Evolutionary conservation across 129 eudicot species (phyloP).

Genomic region (Centaurea solstitialis): DNA sequence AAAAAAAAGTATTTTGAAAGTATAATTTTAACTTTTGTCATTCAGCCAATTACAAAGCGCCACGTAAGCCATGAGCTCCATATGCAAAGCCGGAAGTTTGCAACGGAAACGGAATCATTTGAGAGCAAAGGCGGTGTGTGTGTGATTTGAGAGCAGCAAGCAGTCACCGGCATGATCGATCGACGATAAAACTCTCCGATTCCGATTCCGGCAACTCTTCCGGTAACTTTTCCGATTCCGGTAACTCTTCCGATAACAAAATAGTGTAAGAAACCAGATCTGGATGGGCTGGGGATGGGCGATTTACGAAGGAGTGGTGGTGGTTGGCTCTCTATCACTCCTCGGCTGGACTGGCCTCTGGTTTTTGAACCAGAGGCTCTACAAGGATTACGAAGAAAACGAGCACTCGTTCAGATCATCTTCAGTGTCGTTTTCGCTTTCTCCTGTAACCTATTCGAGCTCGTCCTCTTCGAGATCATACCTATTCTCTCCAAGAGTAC

Average conservation of each 20-base stretch:
- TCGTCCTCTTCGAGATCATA: slow-evolving; percentile 94
- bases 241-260: slow-evolving; percentile 12
- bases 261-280: not conserved
- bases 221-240: slow-evolving; percentile 8
- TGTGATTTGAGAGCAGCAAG: not conserved
- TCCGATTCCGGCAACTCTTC: not conserved
- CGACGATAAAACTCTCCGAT: not conserved
- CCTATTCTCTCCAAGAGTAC: slow-evolving; percentile 94
- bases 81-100: slow-evolving; percentile 2
- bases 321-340: slow-evolving; percentile 61
- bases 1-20: not conserved
- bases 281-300: slow-evolving; percentile 87
- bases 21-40: not conserved
- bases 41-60: slow-evolving; percentile 8
- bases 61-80: slow-evolving; percentile 20
- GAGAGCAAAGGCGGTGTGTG: slow-evolving; percentile 10
- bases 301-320: slow-evolving; percentile 80
- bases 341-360: slow-evolving; percentile 96
- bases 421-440: slow-evolving; percentile 96
- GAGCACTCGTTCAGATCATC: slow-evolving; percentile 90
- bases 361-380: slow-evolving; percentile 79
- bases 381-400: slow-evolving; percentile 96
- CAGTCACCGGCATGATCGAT: slow-evolving; percentile 26
- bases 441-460: slow-evolving; percentile 94
- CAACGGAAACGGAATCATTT: slow-evolving; percentile 6